These are phyloP conservation scores for Tetradesmus obliquus DNA, from an alignment of 139 green algal genomes.

Conservation along the genomic window DNA sequence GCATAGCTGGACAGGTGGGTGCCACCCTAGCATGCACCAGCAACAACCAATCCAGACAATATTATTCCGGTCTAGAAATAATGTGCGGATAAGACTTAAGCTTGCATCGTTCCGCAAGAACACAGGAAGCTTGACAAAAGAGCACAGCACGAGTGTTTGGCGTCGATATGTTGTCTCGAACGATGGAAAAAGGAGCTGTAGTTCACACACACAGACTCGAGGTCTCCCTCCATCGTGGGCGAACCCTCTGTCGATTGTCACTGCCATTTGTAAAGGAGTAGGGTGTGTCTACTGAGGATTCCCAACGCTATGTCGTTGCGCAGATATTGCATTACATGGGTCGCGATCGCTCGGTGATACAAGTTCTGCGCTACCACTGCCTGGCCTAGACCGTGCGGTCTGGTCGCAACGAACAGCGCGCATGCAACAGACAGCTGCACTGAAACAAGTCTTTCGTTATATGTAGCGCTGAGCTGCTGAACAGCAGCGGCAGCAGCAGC, in stretches of 20 bases:
- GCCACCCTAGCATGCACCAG: background rate
- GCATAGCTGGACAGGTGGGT: background rate
- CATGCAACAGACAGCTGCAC: background rate
- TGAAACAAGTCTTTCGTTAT: background rate
- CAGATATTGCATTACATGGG: background rate
- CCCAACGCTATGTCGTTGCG: background rate
- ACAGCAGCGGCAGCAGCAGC: background rate
- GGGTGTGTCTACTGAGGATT: background rate
- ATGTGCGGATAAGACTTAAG: background rate
- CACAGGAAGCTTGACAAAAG: background rate
- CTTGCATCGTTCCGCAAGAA: background rate
- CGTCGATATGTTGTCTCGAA: background rate
- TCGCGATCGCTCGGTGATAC: background rate
- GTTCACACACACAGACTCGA: background rate
- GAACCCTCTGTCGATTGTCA: background rate
- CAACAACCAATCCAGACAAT: background rate
- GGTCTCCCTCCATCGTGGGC: background rate
- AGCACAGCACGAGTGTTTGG: background rate
- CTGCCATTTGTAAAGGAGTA: background rate
- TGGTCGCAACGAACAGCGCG: background rate
- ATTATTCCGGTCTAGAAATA: background rate
- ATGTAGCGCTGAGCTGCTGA: background rate
- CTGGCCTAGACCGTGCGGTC: background rate
- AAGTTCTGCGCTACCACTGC: background rate
- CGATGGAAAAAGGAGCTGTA: background rate